Evolutionary conservation across 2,329 filamentous ascomycete species (phyloP).

Genomic region (Penicillium expansum): DNA sequence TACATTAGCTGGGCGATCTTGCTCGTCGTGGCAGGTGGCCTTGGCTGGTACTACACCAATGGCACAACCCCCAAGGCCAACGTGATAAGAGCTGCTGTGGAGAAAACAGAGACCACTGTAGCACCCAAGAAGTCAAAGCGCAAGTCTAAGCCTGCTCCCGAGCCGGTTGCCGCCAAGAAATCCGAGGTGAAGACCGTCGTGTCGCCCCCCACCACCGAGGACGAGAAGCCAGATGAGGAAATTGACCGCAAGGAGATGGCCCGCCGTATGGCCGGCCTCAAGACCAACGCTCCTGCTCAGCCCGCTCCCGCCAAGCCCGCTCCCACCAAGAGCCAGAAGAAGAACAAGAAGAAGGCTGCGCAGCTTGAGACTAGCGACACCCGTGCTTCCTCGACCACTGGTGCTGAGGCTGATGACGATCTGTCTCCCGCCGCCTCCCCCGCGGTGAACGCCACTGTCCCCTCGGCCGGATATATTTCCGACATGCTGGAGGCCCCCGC

Average conservation of each 20-base stretch:
- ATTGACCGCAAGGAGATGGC: conserved; percentile 74
- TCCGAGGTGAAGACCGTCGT: conserved; percentile 32
- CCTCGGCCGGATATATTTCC: conserved; percentile 64
- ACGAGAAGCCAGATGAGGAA: conserved; percentile 53
- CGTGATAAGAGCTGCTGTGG: conserved; percentile 29
- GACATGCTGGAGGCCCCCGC: conserved; percentile 84
- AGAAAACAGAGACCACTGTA: conserved; percentile 35
- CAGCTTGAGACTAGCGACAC: conserved; percentile 52
- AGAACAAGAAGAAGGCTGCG: conserved; percentile 68
- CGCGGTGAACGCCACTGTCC: conserved; percentile 45
- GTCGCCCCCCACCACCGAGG: conserved; percentile 28
- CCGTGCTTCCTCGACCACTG: conserved; percentile 67
- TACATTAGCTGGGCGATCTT: conserved; percentile 47
- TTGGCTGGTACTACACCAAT: conserved; percentile 45
- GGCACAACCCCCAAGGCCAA: conserved; percentile 34
- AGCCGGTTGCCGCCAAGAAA: conserved; percentile 30
- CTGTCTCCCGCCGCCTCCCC: conserved; percentile 69
- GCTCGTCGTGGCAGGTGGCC: conserved; percentile 41
- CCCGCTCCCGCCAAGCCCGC: conserved; percentile 51
- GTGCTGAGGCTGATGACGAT: conserved; percentile 77
- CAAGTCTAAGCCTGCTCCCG: conserved; percentile 34
- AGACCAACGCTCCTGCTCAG: conserved; percentile 54
- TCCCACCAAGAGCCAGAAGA: conserved; percentile 52
- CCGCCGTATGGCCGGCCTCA: conserved; percentile 66
- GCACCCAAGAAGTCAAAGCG: conserved; percentile 44